Conservation (phyloP, 2,329 filamentous ascomycete genomes). For the Colletotrichum sp. region DNA sequence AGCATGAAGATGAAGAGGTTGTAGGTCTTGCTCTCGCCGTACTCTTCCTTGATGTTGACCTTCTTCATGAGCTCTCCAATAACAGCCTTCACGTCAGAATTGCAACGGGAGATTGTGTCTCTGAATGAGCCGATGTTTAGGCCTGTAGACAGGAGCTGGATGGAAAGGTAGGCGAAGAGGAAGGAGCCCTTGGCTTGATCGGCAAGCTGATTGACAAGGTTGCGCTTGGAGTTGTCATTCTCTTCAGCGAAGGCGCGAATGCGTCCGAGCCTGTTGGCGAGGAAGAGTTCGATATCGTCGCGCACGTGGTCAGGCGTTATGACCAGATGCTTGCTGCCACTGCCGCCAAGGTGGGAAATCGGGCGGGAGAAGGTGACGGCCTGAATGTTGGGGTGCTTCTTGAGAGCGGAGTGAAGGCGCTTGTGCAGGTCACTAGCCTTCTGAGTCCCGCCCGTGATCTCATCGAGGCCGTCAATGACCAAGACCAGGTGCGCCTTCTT, state of each 20-base stretch:
- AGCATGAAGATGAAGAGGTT: slow-evolving; percentile 39
- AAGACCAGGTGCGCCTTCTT: slow-evolving; percentile 33
- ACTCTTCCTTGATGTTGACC: slow-evolving; percentile 26
- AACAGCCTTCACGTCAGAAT: slow-evolving; percentile 26
- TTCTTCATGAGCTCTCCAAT: slow-evolving; percentile 29
- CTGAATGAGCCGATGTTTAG: slow-evolving; percentile 25
- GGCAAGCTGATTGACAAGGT: slow-evolving; percentile 33
- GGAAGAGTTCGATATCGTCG: slow-evolving; percentile 36
- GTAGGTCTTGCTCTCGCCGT: slow-evolving; percentile 22
- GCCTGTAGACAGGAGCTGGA: slow-evolving; percentile 27
- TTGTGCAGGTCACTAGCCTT: slow-evolving; percentile 32
- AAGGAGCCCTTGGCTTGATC: slow-evolving; percentile 39
- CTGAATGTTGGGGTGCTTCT: slow-evolving; percentile 29
- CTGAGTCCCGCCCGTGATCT: slow-evolving; percentile 29
- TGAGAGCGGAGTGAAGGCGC: slow-evolving; percentile 31
- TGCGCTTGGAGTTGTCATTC: slow-evolving; percentile 14
- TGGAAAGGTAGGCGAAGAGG: slow-evolving; percentile 39
- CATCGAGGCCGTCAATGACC: slow-evolving; percentile 42
- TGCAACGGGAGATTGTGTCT: slow-evolving; percentile 27
- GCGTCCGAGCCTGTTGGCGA: slow-evolving; percentile 28
- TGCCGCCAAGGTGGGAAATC: slow-evolving; percentile 32
- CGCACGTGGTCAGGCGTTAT: slow-evolving; percentile 35
- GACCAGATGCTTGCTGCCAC: slow-evolving; percentile 32
- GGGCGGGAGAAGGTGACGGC: slow-evolving; percentile 41
- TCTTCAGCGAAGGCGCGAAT: slow-evolving; percentile 18